Base-by-base conservation (phyloP, 2,329 filamentous ascomycete genomes). In the Aspergillus thermomutatus region DNA sequence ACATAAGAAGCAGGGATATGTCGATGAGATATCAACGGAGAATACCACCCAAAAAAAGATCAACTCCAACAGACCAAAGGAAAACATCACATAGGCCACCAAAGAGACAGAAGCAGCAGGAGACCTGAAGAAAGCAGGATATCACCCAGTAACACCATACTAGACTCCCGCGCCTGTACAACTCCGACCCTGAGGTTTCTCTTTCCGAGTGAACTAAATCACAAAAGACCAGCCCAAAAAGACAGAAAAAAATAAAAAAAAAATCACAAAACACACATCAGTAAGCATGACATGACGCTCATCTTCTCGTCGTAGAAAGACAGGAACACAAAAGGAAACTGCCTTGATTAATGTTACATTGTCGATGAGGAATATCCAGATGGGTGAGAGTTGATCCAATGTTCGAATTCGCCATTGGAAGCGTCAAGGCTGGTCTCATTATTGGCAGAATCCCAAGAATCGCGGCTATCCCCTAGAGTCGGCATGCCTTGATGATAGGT, bases 351-450 rank as follows among this genome's bases (percentile, higher is more conserved):
- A 48, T 26, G 37, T 21, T 17, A 49, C n/a, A 50, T 43, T 14
- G 26, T 28, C 43, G 11, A 53, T 31, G 9, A 17, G 56, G 55
- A 62, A 49, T 60, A 66, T 48, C 56, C 56, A 3, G 49, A 51
- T 19, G 41, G 49, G 37, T 75, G 51, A 53, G 54, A 54, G 53
- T 71, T 65, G 60, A 81, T 69, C 77, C 77, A 80, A 49, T 76
- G 75, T 48, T 80, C 77, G 58, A 80, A 79, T 49, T 80, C 76
- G 19, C 75, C 73, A 43, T 71, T 72, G 50, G 72, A 67, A 49
- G 78, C 73, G 54, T 75, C 64, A n/a, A 73, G 66, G 40, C 55
- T 63, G 54, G 75, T 66, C 31, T 62, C 71, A 25, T 72, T 65
- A 50, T 71, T 70, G 4, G 21, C 6, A 17, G 76, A 67, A 66